Base-by-base conservation (phyloP, 352 stramenopile species). In the Phytopythium chamaehyphon region DNA sequence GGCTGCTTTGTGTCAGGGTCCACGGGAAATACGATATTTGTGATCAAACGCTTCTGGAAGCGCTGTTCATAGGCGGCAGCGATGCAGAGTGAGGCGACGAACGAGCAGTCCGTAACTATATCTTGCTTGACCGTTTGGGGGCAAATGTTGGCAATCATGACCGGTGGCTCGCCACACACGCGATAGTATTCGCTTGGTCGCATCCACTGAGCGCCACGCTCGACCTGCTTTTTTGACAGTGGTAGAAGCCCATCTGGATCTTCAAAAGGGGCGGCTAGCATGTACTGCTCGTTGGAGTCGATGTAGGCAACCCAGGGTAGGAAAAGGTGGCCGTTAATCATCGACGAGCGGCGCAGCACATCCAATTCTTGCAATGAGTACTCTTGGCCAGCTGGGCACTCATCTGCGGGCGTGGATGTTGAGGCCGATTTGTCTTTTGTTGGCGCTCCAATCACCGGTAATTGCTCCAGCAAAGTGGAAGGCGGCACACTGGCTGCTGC, bases 1-100 rank as follows among this genome's bases (percentile, higher is more conserved):
- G 76, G 78, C 40, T 83, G 66, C 15, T 77, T 67, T 10, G 83
- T 83, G 12, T 42, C 50, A 14, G 62, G 58, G 48, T 98, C 84
- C 53, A 98, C 85, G 0, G 96, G 96, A 54, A 95, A 98, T 23
- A 99, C 93, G 57, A 98, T 97, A 47, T 93, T 94, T n/a, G 90
- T 96, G 65, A 98, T 97, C 37, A 98, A 57, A 14, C 67, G 73
- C 49, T 93, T 96, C 21, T 91, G 74, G 61, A 95, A 96, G n/a
- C 88, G 76, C 53, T 89, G 71, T 65, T 98, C 91, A 55, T 97
- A 96, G 0, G 90, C 79, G 10, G 90, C 90, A 1, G 86, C 84
- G 57, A 97, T 96, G 55, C 90, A 97, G 6, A 98, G 63, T 15
- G 88, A 97, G 10, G 86, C 88, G 12, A 98, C 88, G 45, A 98